These are phyloP conservation scores for Trichoderma semiorbis DNA, from an alignment of 2,329 filamentous ascomycete genomes.

Conservation along the genomic window DNA sequence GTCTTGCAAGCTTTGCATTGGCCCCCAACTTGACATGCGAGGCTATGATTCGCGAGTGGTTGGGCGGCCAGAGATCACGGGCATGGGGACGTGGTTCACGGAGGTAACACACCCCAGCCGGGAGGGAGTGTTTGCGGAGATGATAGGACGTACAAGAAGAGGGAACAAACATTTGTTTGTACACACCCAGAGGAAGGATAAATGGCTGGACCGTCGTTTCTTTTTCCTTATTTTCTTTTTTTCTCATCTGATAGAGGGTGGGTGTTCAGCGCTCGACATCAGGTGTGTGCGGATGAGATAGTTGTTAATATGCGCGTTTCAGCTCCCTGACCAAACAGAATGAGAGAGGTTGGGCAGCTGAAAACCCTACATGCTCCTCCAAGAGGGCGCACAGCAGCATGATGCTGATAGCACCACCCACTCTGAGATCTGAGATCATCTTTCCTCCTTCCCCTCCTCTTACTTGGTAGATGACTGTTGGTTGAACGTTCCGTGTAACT, in stretches of 20 bases:
- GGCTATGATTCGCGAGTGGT: not conserved
- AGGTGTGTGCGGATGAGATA: not conserved
- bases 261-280: not conserved
- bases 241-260: not conserved
- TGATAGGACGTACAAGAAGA: not conserved
- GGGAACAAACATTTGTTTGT: not conserved
- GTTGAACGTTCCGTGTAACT: not conserved
- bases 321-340: not conserved
- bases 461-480: not conserved
- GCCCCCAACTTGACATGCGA: not conserved
- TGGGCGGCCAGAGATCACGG: not conserved
- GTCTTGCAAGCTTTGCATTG: not conserved
- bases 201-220: not conserved
- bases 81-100: not conserved
- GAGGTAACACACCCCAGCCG: not conserved
- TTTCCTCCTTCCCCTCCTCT: not conserved
- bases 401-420: not conserved
- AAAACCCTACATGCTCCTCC: not conserved
- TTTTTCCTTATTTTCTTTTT: not conserved
- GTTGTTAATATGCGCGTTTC: not conserved
- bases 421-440: not conserved
- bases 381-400: not conserved
- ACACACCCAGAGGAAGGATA: not conserved
- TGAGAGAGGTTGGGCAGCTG: not conserved
- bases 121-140: not conserved